Percentiles rank a stretch among this genome's conserved stretches.
These are phyloP conservation scores for Lactarius quietus DNA, from an alignment of 768 basidiomycete species.

Conservation along the genomic window DNA sequence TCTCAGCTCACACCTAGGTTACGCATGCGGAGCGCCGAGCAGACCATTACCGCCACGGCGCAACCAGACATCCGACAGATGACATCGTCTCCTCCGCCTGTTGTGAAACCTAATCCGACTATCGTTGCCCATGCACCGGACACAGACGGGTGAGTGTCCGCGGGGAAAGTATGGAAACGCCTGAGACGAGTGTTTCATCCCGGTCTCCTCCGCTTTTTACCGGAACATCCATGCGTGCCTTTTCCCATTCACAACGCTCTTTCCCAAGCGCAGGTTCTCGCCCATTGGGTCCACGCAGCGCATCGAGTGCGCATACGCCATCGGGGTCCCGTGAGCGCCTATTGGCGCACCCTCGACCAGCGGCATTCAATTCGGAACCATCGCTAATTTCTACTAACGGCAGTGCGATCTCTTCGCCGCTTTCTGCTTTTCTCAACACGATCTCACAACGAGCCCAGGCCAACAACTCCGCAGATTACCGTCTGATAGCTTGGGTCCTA, in stretches of 20 bases:
- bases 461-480: slow-evolving; percentile 44
- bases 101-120: slow-evolving; percentile 14
- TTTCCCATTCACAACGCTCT: slow-evolving; percentile 16
- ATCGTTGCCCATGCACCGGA: slow-evolving; percentile 23
- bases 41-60: neutral
- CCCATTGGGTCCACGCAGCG: slow-evolving; percentile 26
- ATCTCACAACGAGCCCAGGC: slow-evolving; percentile 50
- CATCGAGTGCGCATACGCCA: slow-evolving; percentile 33
- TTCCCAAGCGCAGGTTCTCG: slow-evolving; percentile 27
- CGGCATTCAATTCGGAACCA: slow-evolving; percentile 80
- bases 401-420: slow-evolving; percentile 35
- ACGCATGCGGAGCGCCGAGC: slow-evolving; percentile 30
- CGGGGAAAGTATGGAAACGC: slow-evolving; percentile 3
- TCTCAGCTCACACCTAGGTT: slow-evolving; percentile 27
- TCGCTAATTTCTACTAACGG: slow-evolving; percentile 59
- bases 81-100: slow-evolving; percentile 12
- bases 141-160: slow-evolving; percentile 2
- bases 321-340: slow-evolving; percentile 42
- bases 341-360: slow-evolving; percentile 64
- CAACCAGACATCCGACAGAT: slow-evolving; percentile 1
- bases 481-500: slow-evolving; percentile 30
- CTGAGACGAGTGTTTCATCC: neutral
- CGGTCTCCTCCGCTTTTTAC: slow-evolving; percentile 4
- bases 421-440: slow-evolving; percentile 47
- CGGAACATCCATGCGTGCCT: slow-evolving; percentile 25